Base-by-base conservation (phyloP, 345 rosid genomes). In the Eucalyptus albens region DNA sequence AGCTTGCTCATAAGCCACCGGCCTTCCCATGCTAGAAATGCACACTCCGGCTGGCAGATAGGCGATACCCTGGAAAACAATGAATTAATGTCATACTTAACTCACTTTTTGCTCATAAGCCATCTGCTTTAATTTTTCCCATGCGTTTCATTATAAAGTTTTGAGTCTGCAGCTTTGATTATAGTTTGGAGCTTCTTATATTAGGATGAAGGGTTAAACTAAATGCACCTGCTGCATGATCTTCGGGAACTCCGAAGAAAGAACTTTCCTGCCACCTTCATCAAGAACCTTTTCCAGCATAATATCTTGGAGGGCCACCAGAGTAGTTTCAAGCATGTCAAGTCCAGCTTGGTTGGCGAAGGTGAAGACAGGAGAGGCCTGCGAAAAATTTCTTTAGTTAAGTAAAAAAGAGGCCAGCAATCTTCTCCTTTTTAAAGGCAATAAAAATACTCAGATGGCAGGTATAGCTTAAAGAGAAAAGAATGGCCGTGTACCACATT, bases 241-340 rank as follows among this genome's bases (percentile, higher is more conserved):
- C 94, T 95, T 95, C 16, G 98, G 89, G 95, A 97, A 97, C 94
- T 96, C 98, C 0, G 94, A 91, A 93, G 95, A 97, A 33, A 97
- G 96, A 89, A 91, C 90, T 93, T 96, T 97, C 86, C 95, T 93
- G 40, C 98, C 98, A 69, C 95, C 91, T 90, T 97, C 99, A 47
- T 97, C 96, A 1, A 97, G 94, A 65, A 95, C 96, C 95, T 96
- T 97, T 93, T 97, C 99, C 27, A 97, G 94, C 95, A 93, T 95
- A 49, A 97, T 95, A 92, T 97, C 99, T 91, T 97, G 99, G 91
- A 97, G 99, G 60, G 98, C 95, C 50, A 97, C 95, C 15, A 97
- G 94, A 15, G 99, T 97, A 6, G 99, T 97, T 93, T 97, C 99
- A 6, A 97, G 97, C 99, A 97, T 97, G 93, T 97, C 99, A 24